Evolutionary conservation across 2,329 filamentous ascomycete species (phyloP).

Genomic region (Seiridium cupressi): DNA sequence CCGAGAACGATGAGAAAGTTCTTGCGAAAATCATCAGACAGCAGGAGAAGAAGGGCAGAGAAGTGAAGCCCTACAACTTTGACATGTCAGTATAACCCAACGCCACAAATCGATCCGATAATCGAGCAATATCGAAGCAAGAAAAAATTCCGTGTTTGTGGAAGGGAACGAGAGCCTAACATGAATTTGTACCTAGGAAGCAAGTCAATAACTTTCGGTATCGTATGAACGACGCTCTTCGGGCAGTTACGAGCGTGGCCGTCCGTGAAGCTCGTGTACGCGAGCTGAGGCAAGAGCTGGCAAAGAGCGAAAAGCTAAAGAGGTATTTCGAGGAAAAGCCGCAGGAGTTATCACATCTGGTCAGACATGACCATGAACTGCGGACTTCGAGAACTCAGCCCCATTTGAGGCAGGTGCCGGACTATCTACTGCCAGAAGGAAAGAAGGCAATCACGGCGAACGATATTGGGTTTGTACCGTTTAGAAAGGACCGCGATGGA

Average conservation of each 20-base stretch:
- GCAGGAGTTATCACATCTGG: conserved; percentile 76
- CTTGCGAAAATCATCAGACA: conserved; percentile 76
- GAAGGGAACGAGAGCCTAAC: too few species aligned
- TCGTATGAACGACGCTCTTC: conserved; percentile 87
- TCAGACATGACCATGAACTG: conserved; percentile 82
- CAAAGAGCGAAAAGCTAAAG: conserved; percentile 92
- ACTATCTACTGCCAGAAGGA: conserved; percentile 84
- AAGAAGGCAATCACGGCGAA: conserved; percentile 64
- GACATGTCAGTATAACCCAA: conserved; percentile 55
- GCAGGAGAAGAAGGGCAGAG: conserved; percentile 75
- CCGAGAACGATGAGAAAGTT: conserved; percentile 82
- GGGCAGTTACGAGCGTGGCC: conserved; percentile 84
- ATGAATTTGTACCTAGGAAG: conserved; percentile 38
- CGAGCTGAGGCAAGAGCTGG: conserved; percentile 83
- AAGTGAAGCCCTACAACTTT: conserved; percentile 88
- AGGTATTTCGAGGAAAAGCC: conserved; percentile 98
- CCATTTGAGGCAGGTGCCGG: conserved; percentile 90
- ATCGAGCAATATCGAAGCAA: too few species aligned
- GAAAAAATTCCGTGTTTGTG: too few species aligned
- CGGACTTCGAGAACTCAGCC: conserved; percentile 80
- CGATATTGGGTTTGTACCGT: conserved; percentile 74
- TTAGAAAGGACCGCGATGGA: conserved; percentile 45
- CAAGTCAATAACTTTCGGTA: conserved; percentile 94
- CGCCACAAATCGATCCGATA: too few species aligned
- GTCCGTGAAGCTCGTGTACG: conserved; percentile 67